Conservation (phyloP, 148 eudicot species). For the Cornus suecica region DNA sequence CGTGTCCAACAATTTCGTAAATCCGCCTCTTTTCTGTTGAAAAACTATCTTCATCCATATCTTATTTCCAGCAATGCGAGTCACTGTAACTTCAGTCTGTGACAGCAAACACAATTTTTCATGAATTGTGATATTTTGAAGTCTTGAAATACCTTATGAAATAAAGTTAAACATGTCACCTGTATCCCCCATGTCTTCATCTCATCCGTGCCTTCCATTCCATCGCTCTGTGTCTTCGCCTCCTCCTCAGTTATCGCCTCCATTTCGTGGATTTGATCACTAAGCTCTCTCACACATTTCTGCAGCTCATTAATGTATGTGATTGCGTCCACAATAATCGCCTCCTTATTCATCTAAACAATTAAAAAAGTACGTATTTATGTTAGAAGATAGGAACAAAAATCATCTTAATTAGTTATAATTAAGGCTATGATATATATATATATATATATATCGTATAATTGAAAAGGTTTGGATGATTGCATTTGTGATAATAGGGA, state of each 20-base stretch:
- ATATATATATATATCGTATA: not conserved
- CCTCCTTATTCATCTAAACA: constrained; percentile 72
- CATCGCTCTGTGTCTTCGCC: constrained; percentile 2
- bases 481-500: constrained; percentile 93
- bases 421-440: not conserved
- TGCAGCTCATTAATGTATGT: constrained; percentile 66
- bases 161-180: constrained; percentile 28
- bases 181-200: constrained; percentile 47
- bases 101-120: not conserved
- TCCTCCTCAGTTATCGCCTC: constrained; percentile 40
- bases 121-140: not conserved
- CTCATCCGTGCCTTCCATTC: constrained; percentile 27
- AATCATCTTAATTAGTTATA: too few relatives aligned
- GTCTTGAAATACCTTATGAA: not conserved
- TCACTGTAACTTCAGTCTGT: constrained; percentile 72
- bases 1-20: constrained; percentile 63
- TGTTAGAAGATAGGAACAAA: not conserved
- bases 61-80: constrained; percentile 47
- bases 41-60: constrained; percentile 68
- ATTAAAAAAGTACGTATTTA: not conserved
- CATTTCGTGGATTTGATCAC: constrained; percentile 49
- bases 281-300: constrained; percentile 41
- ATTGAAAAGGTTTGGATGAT: not conserved
- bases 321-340: constrained; percentile 72
- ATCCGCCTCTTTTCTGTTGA: constrained; percentile 48